Evolutionary conservation across 2,329 filamentous ascomycete species (phyloP).

Genomic region (Curvularia eragrostidis): DNA sequence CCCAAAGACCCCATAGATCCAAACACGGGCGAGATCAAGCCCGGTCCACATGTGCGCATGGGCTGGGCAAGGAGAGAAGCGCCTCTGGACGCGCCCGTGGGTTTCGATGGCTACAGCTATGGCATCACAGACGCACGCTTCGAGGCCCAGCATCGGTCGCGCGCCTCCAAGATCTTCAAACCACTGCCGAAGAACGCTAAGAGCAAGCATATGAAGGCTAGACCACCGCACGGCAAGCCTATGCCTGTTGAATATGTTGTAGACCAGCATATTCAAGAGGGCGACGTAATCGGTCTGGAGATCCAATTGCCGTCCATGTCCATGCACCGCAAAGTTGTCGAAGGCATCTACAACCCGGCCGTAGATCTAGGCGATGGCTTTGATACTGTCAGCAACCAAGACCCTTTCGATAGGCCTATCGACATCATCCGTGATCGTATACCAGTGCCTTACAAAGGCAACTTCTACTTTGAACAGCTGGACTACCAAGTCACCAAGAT

Average conservation of each 20-base stretch:
- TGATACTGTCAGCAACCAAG: constrained; percentile 54
- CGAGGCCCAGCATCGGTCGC: constrained; percentile 91
- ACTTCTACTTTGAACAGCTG: constrained; percentile 92
- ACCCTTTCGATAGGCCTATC: constrained; percentile 60
- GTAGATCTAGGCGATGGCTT: constrained; percentile 70
- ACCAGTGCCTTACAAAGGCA: constrained; percentile 90
- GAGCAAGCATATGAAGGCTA: constrained; percentile 50
- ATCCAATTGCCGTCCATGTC: constrained; percentile 86
- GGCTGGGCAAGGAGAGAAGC: constrained; percentile 86
- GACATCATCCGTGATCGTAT: constrained; percentile 96
- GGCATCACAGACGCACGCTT: constrained; percentile 88
- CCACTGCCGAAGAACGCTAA: constrained; percentile 48
- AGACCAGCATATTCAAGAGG: constrained; percentile 79
- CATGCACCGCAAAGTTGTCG: constrained; percentile 86
- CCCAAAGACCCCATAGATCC: constrained; percentile 48
- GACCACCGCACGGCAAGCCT: constrained; percentile 45
- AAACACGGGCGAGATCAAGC: constrained; percentile 48
- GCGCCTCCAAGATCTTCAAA: constrained; percentile 82
- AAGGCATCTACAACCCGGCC: constrained; percentile 85
- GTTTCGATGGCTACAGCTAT: constrained; percentile 92
- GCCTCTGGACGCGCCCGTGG: constrained; percentile 80
- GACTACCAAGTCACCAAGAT: constrained; percentile 89
- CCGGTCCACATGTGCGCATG: constrained; percentile 73
- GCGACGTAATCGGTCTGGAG: constrained; percentile 92
- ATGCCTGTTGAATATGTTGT: constrained; percentile 58